Evolutionary conservation across 495 filamentous ascomycete species (phyloP).

Genomic region (Xylaria longipes): DNA sequence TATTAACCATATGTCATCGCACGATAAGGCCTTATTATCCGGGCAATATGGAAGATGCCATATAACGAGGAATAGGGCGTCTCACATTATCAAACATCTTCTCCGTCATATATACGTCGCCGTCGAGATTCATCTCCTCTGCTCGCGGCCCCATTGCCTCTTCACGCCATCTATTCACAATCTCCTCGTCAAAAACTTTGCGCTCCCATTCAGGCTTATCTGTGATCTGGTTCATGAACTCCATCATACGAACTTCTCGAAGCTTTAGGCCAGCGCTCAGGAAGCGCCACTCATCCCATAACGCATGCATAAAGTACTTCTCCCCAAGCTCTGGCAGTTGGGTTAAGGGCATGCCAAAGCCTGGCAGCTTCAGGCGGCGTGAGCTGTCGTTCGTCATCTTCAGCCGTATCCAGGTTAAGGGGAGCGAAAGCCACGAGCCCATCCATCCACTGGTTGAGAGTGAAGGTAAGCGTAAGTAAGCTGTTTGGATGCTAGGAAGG

Average conservation of each 20-base stretch:
- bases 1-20: not conserved
- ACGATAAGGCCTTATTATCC: not conserved
- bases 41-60: not conserved
- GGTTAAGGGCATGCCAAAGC: conserved; percentile 29
- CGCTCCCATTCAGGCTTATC: conserved; percentile 58
- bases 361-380: conserved; percentile 23
- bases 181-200: conserved; percentile 60
- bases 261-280: conserved; percentile 31
- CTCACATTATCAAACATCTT: conserved; percentile 59
- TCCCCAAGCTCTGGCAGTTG: not conserved
- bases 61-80: not conserved
- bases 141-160: conserved; percentile 34
- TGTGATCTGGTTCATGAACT: conserved; percentile 42
- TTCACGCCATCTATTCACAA: conserved; percentile 42
- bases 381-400: not conserved
- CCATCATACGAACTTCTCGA: conserved; percentile 55
- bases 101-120: conserved; percentile 44
- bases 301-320: conserved; percentile 16
- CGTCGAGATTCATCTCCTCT: conserved; percentile 27
- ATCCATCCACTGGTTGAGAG: not conserved
- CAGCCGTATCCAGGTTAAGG: not conserved
- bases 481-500: not conserved
- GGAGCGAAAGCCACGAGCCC: not conserved
- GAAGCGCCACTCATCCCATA: not conserved
- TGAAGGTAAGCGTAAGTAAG: not conserved